Conservation (phyloP, 805 yeast species). For the Cyberlindnera japonica region DNA sequence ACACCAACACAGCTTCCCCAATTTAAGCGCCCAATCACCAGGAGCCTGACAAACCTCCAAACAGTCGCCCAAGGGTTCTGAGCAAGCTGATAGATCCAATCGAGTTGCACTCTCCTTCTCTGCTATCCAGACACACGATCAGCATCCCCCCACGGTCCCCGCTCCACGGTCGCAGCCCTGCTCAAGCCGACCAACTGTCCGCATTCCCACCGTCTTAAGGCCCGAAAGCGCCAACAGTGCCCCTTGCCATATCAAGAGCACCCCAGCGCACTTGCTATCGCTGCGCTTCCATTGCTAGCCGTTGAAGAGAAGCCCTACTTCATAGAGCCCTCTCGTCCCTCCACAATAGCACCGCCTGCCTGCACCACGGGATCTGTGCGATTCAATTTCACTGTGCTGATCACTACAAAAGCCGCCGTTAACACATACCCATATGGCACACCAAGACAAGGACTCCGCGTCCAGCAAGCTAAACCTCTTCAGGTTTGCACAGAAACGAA, state of each 20-base stretch:
- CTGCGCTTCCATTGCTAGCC: no score
- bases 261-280: no score
- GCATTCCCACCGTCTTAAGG: no score
- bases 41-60: background rate
- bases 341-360: background rate
- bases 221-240: no score
- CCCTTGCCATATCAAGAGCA: no score
- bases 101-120: no score
- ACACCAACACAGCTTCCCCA: background rate
- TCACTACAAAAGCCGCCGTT: background rate
- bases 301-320: no score
- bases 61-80: background rate
- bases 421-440: constrained; percentile 1
- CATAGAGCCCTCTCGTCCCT: no score
- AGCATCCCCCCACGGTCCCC: no score
- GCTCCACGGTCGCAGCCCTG: no score
- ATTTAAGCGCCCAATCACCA: background rate
- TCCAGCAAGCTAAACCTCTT: constrained; percentile 13
- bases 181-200: no score
- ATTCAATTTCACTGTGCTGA: background rate
- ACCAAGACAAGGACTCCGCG: constrained; percentile 5
- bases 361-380: background rate
- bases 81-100: background rate
- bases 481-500: constrained; percentile 12
- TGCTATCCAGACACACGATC: no score